A percentile compares a stretch with the other conserved stretches of the same genome.
Evolutionary conservation across 2,329 filamentous ascomycete species (phyloP).

Genomic region (Monilinia vaccinii-corymbosi): DNA sequence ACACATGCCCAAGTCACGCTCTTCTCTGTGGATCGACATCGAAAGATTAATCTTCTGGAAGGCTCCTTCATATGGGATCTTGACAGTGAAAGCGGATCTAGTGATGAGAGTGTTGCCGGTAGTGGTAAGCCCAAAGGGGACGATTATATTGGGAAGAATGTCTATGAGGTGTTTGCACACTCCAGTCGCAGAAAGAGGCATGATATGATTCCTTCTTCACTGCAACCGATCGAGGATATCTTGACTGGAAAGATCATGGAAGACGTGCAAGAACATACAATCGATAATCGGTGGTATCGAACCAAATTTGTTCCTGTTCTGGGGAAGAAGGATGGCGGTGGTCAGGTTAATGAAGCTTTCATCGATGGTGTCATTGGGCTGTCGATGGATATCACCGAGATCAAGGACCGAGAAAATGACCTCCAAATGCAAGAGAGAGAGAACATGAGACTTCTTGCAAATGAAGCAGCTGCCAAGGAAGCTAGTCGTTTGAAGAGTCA

Average conservation of each 20-base stretch:
- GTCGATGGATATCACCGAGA: slow-evolving; percentile 70
- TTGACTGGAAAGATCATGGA: slow-evolving; percentile 50
- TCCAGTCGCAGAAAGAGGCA: slow-evolving; percentile 5
- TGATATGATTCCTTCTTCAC: slow-evolving; percentile 34
- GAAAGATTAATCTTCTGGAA: slow-evolving; percentile 59
- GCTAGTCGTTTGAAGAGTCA: slow-evolving; percentile 72
- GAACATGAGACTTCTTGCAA: slow-evolving; percentile 61
- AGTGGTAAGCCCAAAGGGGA: slow-evolving; percentile 19
- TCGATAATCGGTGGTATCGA: slow-evolving; percentile 54
- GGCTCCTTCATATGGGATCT: slow-evolving; percentile 50
- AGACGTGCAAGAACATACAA: slow-evolving; percentile 49
- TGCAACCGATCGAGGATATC: slow-evolving; percentile 53
- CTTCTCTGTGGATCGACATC: slow-evolving; percentile 58
- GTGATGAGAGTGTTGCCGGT: slow-evolving; percentile 29
- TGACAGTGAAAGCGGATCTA: slow-evolving; percentile 24
- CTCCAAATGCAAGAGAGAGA: slow-evolving; percentile 56
- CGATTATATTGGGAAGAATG: slow-evolving; percentile 45
- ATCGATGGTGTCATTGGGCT: slow-evolving; percentile 69
- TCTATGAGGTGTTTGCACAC: slow-evolving; percentile 54
- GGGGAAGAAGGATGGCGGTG: slow-evolving; percentile 44
- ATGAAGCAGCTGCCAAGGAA: slow-evolving; percentile 71
- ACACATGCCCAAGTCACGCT: slow-evolving; percentile 67
- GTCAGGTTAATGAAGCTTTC: slow-evolving; percentile 38
- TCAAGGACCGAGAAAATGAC: slow-evolving; percentile 55
- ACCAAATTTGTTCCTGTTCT: slow-evolving; percentile 62